Base-by-base conservation (phyloP, 768 basidiomycete species). In the Scleroderma citrinum region DNA sequence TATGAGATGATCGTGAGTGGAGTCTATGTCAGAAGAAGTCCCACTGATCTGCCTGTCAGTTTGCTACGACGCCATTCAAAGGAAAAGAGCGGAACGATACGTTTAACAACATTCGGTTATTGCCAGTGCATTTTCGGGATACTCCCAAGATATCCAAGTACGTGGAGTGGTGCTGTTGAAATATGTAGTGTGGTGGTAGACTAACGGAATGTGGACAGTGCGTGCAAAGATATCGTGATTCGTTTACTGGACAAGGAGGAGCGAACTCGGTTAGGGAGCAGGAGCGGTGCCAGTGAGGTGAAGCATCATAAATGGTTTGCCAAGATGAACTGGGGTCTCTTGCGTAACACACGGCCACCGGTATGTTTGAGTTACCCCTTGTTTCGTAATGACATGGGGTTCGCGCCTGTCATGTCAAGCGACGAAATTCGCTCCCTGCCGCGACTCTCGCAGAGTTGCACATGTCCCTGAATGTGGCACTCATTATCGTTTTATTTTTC, bases 251-350 rank as follows among this genome's bases (percentile, higher is more conserved):
- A 90, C 76, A 99, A 99, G 73, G 83, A 87, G 58, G 96, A 99
- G 68, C 74, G 78, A 62, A 84, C 80, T 48, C 78, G 96, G 53
- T 68, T 98, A 32, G 96, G 96, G 39, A 92, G 91, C 68, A 84
- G 80, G 69, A 92, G 84, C 57, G 96, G 96, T 23, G 96, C 96
- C 49, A 95, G 92, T 63, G 96, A 99, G 69, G 93, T 99, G 59
- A 99, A 98, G 73, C 85, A 89, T 50, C 96, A 98, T 78, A 93
- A 91, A 66, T 99, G 96, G 96, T 99, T 99, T 73, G 72, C 75
- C 24, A 92, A 92, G 60, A 83, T 95, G 63, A 94, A 92, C 71
- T 99, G 95, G 96, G 96, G 95, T 20, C 74, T 99, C 48, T 70
- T 99, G 64, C 78, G 96, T 58, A 87, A 98, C 69, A 85, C 82